Evolutionary conservation across 2,329 filamentous ascomycete genomes (phyloP), one percentile per base, ranked within the genome.

Genomic region (Fusarium sp.): DNA sequence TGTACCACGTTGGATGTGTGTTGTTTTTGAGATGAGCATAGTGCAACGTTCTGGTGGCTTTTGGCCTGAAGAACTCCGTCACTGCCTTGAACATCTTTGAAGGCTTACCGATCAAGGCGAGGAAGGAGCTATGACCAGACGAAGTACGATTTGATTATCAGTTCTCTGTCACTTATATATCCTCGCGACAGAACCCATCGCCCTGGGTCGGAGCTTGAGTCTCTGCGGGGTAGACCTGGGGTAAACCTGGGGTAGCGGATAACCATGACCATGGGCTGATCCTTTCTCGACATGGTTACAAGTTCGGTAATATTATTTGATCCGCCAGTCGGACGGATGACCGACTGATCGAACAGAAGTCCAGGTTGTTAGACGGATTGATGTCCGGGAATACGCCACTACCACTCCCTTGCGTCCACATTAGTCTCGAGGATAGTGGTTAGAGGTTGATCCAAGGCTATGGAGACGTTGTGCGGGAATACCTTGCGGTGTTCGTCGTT

Each of bases 1-100:
- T 70, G 30, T 73, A 74, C 72, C 72, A 74, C 8, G 55, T 73
- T 7, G 50, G 28, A 38, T 74, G 42, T 0, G 72, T 74, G 30
- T 74, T 74, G 44, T 73, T 73, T 28, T 73, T 73, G 18, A 72
- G 47, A 34, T 62, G 57, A 45, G 47, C 42, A 51, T 72, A 72
- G 17, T 72, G 68, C 26, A 68, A 50, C 15, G 61, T 39, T 20
- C 52, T 72, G 9, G 70, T 66, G 36, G 70, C 70, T 24, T 63
- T 72, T 20, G 70, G 70, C 63, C 51, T 72, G 4, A 72, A 45
- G 39, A 72, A 72, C 9, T 64, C 68, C 1, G 50, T 11, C 28
- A 72, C 44, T 14, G n/a, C 24, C 17, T 55, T 50, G 7, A 67
- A 63, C 68, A 72, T 72, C 10, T 48, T 72, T 20, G 9, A 10